Base-by-base conservation (phyloP, 2,329 filamentous ascomycete genomes). In the Diplodia scrobiculata region DNA sequence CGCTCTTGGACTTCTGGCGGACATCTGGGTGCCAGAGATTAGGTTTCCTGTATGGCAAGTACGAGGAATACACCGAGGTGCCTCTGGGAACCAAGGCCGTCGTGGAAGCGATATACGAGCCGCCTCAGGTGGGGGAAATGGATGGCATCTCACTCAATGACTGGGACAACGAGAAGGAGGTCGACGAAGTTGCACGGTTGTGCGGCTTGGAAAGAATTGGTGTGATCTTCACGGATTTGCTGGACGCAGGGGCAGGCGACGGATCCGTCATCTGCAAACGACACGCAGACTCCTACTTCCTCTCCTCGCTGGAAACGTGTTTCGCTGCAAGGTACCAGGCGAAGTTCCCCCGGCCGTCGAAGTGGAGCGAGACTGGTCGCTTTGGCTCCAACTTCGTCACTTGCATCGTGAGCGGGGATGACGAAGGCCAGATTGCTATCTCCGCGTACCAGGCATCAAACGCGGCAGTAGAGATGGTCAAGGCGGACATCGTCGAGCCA, bases 351-450 rank as follows among this genome's bases (percentile, higher is more conserved):
- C 94, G 96, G 72, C 83, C 92, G 19, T 95, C 91, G 9, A 98
- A 97, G 77, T 99, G 95, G 94, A 97, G 94, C 76, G 93, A 97
- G 73, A 96, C 91, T 2, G 95, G 94, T 53, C 86, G 86, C 65
- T 99, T 97, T 74, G 95, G 95, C 19, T 98, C 94, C 58, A 95
- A 96, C 75, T 98, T 98, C 76, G 93, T 99, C 55, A 98, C 95
- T 0, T 99, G 95, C 77, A 88, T 99, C 51, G 85, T 99, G 68
- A 94, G 91, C n/a, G 94, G 94, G 54, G 94, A 98, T 72, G 91
- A 95, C 69, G 83, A 91, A 58, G 92, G 93, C 65, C 88, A 92
- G 69, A 98, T 99, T 70, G 85, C 89, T 19, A 91, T 99, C 68
- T 91, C 92, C 3, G 88, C 93, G 0, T 99, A 98, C 73, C 95